These are phyloP conservation scores for Sinapis alba DNA, from an alignment of 441 rosid genomes.

Conservation along the genomic window DNA sequence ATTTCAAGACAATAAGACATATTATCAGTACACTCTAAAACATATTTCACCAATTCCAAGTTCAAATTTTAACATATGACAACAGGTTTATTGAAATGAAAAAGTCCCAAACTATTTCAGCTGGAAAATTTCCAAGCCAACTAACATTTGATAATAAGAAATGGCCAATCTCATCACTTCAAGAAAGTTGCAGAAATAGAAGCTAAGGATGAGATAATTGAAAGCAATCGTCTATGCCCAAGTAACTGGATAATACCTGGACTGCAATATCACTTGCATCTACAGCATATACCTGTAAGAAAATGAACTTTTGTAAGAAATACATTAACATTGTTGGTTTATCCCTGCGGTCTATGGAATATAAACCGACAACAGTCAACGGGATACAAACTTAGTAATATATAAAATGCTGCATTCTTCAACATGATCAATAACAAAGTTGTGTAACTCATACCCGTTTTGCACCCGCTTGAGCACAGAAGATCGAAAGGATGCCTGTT, in stretches of 20 bases:
- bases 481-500: constrained; percentile 95
- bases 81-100: background rate
- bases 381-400: background rate
- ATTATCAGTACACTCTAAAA: constrained; percentile 5
- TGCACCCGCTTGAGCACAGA: constrained; percentile 99
- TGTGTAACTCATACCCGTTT: constrained; percentile 61
- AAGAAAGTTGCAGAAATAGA: background rate
- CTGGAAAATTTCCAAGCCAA: background rate
- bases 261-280: constrained; percentile 98
- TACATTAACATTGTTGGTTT: background rate
- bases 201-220: background rate
- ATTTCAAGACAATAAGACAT: constrained; percentile 8
- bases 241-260: constrained; percentile 60
- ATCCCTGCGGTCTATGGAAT: constrained; percentile 20
- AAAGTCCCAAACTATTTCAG: background rate
- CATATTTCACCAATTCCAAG: constrained; percentile 17
- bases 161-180: background rate
- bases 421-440: background rate
- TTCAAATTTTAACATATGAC: background rate
- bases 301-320: constrained; percentile 25
- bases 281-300: constrained; percentile 89
- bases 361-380: background rate
- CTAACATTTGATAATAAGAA: background rate
- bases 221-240: constrained; percentile 7
- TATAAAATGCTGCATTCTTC: constrained; percentile 18